phyloP scores from a whole-genome alignment of 2,329 filamentous ascomycete species.

The Coleophoma cylindrospora region DNA sequence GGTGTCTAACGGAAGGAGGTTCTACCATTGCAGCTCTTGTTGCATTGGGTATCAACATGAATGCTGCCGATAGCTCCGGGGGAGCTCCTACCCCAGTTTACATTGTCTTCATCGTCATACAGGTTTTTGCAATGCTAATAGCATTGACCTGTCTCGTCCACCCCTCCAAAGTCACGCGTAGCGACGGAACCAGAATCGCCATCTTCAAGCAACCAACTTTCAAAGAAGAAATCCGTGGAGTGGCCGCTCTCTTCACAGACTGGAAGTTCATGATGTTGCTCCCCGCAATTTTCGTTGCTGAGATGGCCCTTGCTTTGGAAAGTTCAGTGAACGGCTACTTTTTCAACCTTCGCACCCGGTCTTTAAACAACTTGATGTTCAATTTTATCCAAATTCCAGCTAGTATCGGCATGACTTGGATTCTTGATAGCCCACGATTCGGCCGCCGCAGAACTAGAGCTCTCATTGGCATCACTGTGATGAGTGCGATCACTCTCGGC shows the following conservation, averaged over 20 bases:
- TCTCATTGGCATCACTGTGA: not conserved
- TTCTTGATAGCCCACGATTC: not conserved
- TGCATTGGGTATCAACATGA: not conserved
- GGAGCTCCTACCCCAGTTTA: conserved; percentile 2
- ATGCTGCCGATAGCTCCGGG: not conserved
- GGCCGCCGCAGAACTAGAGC: not conserved
- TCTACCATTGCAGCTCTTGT: not conserved
- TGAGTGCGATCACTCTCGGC: not conserved
- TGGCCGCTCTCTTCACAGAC: not conserved
- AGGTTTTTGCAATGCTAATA: conserved; percentile 1
- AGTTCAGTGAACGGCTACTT: conserved; percentile 1
- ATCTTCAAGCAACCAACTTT: not conserved
- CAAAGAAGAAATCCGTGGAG: not conserved
- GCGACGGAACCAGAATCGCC: not conserved
- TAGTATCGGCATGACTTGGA: not conserved
- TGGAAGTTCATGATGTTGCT: not conserved
- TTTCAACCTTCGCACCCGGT: conserved; percentile 1
- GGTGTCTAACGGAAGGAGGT: not conserved
- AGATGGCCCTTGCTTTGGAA: not conserved
- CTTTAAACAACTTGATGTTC: not conserved
- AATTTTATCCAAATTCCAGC: conserved; percentile 2
- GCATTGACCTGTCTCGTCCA: not conserved
- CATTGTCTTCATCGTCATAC: conserved; percentile 2
- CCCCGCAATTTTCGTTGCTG: not conserved
- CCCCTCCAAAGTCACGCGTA: not conserved